These are phyloP conservation scores for Aspergillus hancockii DNA, from an alignment of 495 filamentous ascomycete genomes.

Conservation along the genomic window DNA sequence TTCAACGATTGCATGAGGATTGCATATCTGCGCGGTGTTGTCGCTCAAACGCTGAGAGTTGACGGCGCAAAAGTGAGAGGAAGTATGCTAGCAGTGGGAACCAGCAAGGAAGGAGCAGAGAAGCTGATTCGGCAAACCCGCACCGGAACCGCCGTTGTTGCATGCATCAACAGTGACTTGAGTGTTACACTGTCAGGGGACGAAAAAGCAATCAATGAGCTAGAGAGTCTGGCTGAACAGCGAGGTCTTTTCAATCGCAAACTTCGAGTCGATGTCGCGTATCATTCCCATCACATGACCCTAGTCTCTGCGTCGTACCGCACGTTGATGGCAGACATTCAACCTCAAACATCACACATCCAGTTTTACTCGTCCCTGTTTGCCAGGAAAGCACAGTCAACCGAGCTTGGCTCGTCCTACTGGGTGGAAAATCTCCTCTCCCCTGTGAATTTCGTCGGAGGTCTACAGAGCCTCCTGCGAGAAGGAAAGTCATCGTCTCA, in stretches of 20 bases:
- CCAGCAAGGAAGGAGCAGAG: slow-evolving; percentile 26
- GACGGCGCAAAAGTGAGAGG: slow-evolving; percentile 20
- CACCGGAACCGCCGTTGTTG: slow-evolving; percentile 32
- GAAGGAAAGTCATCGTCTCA: neutral
- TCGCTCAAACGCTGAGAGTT: slow-evolving; percentile 17
- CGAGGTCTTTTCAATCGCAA: slow-evolving; percentile 37
- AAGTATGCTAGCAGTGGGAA: slow-evolving; percentile 40
- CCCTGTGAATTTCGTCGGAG: slow-evolving; percentile 46
- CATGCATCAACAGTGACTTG: slow-evolving; percentile 48
- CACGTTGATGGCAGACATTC: slow-evolving; percentile 30
- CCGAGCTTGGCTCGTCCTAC: slow-evolving; percentile 30
- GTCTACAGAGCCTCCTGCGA: slow-evolving; percentile 8
- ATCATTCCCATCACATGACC: slow-evolving; percentile 51
- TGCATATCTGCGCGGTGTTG: slow-evolving; percentile 39
- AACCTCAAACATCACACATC: slow-evolving; percentile 23
- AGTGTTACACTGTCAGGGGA: slow-evolving; percentile 45
- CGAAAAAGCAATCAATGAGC: slow-evolving; percentile 34
- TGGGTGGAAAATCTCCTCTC: slow-evolving; percentile 50
- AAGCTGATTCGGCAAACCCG: slow-evolving; percentile 22
- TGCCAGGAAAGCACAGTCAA: slow-evolving; percentile 24
- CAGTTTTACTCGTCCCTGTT: slow-evolving; percentile 40
- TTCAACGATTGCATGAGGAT: slow-evolving; percentile 32
- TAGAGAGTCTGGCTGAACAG: slow-evolving; percentile 29
- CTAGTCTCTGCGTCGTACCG: slow-evolving; percentile 33
- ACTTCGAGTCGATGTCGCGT: slow-evolving; percentile 47